Evolutionary conservation across 768 basidiomycete species (phyloP), one percentile per base, ranked within the genome.

Genomic region (Cantharellus anzutake): DNA sequence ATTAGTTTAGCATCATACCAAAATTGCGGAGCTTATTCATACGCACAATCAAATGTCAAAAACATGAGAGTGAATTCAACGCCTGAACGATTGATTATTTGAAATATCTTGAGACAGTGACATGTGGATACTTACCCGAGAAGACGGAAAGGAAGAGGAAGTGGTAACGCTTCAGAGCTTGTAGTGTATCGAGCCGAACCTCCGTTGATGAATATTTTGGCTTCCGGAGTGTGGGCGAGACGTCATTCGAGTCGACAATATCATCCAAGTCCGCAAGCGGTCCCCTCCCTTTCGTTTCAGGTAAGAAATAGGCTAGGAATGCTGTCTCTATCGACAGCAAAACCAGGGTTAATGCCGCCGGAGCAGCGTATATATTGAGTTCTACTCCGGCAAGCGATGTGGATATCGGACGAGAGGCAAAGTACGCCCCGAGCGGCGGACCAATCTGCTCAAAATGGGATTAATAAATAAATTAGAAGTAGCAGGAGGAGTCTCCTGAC

Each of bases 41-140:
- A 76, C 83, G 69, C 72, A 85, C 89, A 70, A 68, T 90, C 87
- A 66, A 89, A 92, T 2, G 86, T 96, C 53, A 97, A 74, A 76
- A 98, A 98, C 0, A 91, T 94, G 29, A 99, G 75, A 0, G 94
- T 99, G 70, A 97, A 97, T 68, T 99, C 94, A 56, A 96, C 80
- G 7, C 93, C 94, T 73, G 41, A 42, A 5, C 56, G 56, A 42
- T 16, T 5, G 56, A 57, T 41, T 16, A 57, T 5, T 16, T 38
- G 37, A 39, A 40, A 41, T 39, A 57, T 39, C 5, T 42, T 40
- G 29, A 14, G 3, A 57, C 42, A 35, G 38, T 55, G 52, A 7
- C 14, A 14, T 11, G 34, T 5, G n/a, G 5, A 35, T n/a, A 66
- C 73, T 63, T 61, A 72, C 75, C 75, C 2, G 93, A 93, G 71